Evolutionary conservation across 2,329 filamentous ascomycete genomes (phyloP), one percentile per base, ranked within the genome.

Genomic region (Torrubiellomyces zombiae): DNA sequence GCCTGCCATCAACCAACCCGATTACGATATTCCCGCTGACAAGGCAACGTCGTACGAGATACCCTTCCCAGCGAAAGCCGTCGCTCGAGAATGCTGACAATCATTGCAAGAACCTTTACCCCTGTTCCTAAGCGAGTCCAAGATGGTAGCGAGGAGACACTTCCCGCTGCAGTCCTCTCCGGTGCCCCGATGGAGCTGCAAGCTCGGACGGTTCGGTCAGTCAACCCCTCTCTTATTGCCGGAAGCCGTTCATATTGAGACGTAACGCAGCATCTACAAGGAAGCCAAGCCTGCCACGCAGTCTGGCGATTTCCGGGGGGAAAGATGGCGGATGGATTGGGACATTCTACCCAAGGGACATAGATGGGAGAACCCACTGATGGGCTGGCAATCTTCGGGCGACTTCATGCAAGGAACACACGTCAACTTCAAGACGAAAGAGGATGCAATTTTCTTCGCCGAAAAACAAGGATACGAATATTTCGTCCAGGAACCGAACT

Each of bases 391-490:
- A 50, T 95, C 86, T 14, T 91, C 83, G 11, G 86, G 67, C 28
- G 89, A 98, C 53, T 72, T 71, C 47, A 89, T 98, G 82, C 85
- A 98, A 53, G 86, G 83, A 44, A 92, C 83, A 24, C 70, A 83
- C 48, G 55, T 98, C 42, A 75, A 75, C 53, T 98, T 98, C 67
- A 79, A 79, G 53, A 67, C 63, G 42, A 95, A 93, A 63, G 83
- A 95, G 50, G 86, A 93, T 40, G 89, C 89, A 36, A 86, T 98
- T 43, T 60, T 65, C 30, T 98, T 98, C 47, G 89, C 91, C 14
- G 79, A 95, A 60, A 98, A 95, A 67, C 89, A 98, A 55, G 89
- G 91, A 18, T 98, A 98, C 50, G 86, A 98, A 50, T 98, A 93
- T 56, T 95, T 89, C 50, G 85, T 98, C 14, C 89, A 95, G 62